Base-by-base conservation (phyloP, 257 asterid species). In the Avicennia marina region DNA sequence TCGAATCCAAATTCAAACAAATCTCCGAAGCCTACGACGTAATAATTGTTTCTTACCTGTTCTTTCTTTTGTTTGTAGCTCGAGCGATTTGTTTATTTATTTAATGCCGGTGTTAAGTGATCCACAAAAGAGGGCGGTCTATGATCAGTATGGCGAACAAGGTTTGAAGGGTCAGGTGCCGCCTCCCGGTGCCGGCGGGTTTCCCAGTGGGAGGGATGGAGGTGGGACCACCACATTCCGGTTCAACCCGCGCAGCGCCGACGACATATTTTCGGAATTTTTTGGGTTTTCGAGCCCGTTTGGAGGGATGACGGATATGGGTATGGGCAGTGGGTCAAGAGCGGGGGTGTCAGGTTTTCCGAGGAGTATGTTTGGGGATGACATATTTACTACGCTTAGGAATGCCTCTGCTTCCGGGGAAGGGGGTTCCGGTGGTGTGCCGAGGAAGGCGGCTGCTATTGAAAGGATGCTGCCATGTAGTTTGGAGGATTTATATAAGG, bases 1-100 rank as follows among this genome's bases (percentile, higher is more conserved):
- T 87, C 53, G 90, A 82, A 49, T 77, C 90, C 58, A 82, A 82
- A 72, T 79, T 82, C 77, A 82, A 79, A 58, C 86, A 81, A 53
- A 77, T 82, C 54, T 79, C 81, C 21, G 90, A 82, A 18, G 90
- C 90, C 13, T 82, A 82, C 71, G 90, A 82, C 38, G 87, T 78
- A 74, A 62, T 60, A 64, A 7, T 17, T 4, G 15, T 11, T 7
- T 16, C 4, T 22, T 18, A 7, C 9, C 21, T 21, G 10, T 9
- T 34, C 16, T n/a, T 11, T 17, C 4, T 16, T 15, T 50, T 34
- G 29, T 46, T 26, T 31, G 21, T 36, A 40, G 46, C 45, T 74
- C 29, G 65, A 43, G 58, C 33, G 17, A n/a, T 49, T 49, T 45
- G 38, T 34, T 45, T 20, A 41, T 34, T 53, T 19, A 42, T 48